These are phyloP conservation scores for Aspergillus avenaceus DNA, from an alignment of 495 filamentous ascomycete species.

Conservation along the genomic window DNA sequence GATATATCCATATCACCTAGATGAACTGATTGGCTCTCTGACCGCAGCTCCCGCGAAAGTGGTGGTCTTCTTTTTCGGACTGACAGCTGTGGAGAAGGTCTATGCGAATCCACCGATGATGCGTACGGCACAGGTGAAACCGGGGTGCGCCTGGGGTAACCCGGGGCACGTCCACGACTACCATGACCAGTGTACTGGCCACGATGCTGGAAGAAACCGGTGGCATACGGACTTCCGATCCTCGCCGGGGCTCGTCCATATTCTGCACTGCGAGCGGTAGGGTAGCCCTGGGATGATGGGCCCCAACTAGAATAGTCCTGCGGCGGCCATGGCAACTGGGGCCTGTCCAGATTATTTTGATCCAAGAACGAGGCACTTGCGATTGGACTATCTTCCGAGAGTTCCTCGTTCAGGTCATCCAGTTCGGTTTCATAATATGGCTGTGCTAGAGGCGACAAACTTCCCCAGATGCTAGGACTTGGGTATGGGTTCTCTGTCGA, in stretches of 20 bases:
- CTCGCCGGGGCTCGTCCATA: conserved; percentile 2
- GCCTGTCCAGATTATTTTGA: background rate
- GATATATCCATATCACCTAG: conserved; percentile 34
- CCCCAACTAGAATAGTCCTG: conserved; percentile 5
- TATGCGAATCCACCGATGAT: conserved; percentile 19
- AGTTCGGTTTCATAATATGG: conserved; percentile 7
- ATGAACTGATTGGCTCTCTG: conserved; percentile 23
- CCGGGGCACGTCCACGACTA: background rate
- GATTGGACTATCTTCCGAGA: conserved; percentile 1
- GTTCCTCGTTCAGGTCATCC: conserved; percentile 3
- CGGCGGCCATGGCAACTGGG: conserved; percentile 6
- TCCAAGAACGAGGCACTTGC: background rate
- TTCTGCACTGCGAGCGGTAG: conserved; percentile 6
- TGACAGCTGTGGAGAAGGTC: conserved; percentile 15
- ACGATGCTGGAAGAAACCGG: background rate
- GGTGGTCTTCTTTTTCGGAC: conserved; percentile 26
- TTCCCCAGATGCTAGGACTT: conserved; percentile 1
- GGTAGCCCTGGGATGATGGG: conserved; percentile 1
- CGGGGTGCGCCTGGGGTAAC: conserved; percentile 1
- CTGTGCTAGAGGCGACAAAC: conserved; percentile 7
- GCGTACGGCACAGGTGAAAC: conserved; percentile 5
- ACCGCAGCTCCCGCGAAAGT: conserved; percentile 5
- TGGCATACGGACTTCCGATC: conserved; percentile 10
- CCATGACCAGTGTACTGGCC: background rate
- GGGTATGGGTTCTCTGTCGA: conserved; percentile 1